phyloP scores from a whole-genome alignment of 495 filamentous ascomycete genomes.

The Xylaria flabelliformis region DNA sequence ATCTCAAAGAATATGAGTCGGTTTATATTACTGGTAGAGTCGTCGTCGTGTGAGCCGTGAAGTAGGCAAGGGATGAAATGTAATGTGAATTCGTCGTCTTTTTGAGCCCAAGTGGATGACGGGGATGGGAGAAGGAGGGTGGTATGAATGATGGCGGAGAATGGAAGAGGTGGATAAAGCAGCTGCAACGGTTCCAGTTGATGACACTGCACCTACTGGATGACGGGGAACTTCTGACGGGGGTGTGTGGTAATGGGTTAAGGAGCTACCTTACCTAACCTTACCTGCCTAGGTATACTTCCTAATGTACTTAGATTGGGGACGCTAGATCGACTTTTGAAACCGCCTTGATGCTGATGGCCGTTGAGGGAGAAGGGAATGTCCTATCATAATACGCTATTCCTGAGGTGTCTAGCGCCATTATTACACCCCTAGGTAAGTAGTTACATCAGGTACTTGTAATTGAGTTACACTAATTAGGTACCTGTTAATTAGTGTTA shows the following conservation, averaged over 20 bases:
- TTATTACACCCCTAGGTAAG: too few species aligned
- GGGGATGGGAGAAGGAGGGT: neutral
- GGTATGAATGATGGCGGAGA: neutral
- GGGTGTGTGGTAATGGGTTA: neutral
- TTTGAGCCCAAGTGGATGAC: neutral
- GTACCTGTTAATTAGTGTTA: neutral
- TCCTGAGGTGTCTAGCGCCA: neutral
- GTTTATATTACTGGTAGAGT: neutral
- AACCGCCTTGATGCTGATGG: constrained; percentile 1
- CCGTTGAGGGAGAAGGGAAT: neutral
- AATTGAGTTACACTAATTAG: too few species aligned
- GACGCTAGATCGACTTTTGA: constrained; percentile 15
- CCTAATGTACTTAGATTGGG: neutral
- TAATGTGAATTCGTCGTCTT: constrained; percentile 13
- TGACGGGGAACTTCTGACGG: neutral
- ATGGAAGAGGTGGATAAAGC: too few species aligned
- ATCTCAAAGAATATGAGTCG: constrained; percentile 45
- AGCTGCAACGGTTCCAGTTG: neutral
- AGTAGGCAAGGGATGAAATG: constrained; percentile 3
- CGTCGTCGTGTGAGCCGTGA: constrained; percentile 14
- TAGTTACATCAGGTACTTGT: too few species aligned
- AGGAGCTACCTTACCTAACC: neutral
- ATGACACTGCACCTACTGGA: neutral
- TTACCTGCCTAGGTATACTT: neutral
- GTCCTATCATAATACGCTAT: neutral